phyloP scores from a whole-genome alignment of 768 basidiomycete genomes.

The Collybia nuda region DNA sequence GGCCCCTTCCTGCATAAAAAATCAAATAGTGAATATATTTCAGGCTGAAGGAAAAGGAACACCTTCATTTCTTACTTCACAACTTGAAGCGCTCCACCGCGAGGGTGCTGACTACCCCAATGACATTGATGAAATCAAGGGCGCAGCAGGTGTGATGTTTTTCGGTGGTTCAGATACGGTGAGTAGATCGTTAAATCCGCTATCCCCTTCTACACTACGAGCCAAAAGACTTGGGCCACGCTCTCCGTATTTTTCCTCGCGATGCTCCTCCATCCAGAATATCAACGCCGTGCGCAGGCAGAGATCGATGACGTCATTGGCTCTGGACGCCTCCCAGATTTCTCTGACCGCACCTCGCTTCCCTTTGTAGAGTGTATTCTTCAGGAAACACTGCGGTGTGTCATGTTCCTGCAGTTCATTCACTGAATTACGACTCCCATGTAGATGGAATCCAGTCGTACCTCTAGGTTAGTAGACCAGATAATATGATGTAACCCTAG shows the following conservation, averaged over 20 bases:
- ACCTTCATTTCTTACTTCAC: conserved; percentile 19
- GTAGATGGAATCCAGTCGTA: conserved; percentile 13
- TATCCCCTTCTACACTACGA: neutral
- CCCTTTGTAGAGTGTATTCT: conserved; percentile 36
- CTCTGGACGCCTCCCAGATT: conserved; percentile 31
- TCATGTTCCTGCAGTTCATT: neutral
- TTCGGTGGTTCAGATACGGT: conserved; percentile 17
- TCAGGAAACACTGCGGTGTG: conserved; percentile 22
- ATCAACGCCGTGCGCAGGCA: conserved; percentile 33
- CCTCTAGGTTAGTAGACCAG: conserved; percentile 9
- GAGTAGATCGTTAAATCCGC: neutral
- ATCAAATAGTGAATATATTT: neutral
- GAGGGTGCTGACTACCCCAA: neutral
- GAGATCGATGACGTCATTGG: conserved; percentile 41
- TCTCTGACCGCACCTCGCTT: conserved; percentile 25
- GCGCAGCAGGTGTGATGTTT: conserved; percentile 16
- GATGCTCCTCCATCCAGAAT: conserved; percentile 35
- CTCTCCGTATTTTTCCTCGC: conserved; percentile 34
- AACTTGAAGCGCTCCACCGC: conserved; percentile 12
- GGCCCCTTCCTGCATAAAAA: too few species aligned
- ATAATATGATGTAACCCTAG: too few species aligned
- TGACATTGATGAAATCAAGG: conserved; percentile 11
- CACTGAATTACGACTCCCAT: too few species aligned
- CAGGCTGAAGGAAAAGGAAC: conserved; percentile 18
- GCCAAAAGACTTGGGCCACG: conserved; percentile 26